Evolutionary conservation across 768 basidiomycete genomes (phyloP).

Genomic region (Naganishia randhawae): DNA sequence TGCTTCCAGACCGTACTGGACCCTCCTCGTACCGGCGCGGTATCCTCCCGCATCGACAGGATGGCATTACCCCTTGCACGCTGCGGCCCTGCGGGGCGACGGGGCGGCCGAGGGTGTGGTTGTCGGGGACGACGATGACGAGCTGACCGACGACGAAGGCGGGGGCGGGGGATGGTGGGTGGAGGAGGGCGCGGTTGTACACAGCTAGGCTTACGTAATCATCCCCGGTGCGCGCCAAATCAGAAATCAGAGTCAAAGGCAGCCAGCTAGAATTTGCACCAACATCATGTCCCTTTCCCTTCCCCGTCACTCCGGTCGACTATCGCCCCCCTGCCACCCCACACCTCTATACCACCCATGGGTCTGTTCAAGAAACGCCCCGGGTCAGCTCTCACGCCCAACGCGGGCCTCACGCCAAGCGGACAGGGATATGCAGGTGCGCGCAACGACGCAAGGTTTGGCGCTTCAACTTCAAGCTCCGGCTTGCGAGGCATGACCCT

Average conservation of each 20-base stretch:
- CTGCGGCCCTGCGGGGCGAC: conserved; percentile 58
- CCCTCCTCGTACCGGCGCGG: conserved; percentile 76
- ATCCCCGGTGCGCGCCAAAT: neutral
- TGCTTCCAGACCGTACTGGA: conserved; percentile 63
- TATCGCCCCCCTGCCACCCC: neutral
- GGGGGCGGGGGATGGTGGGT: conserved; percentile 43
- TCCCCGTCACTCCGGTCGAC: neutral
- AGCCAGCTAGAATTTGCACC: neutral
- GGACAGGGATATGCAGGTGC: neutral
- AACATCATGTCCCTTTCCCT: neutral
- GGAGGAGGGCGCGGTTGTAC: conserved; percentile 1
- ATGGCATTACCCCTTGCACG: conserved; percentile 41
- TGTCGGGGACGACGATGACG: conserved; percentile 65
- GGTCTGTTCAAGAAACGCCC: conserved; percentile 6
- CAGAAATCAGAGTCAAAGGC: neutral
- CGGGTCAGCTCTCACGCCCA: neutral
- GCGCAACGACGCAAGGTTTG: neutral
- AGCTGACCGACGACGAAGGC: conserved; percentile 75
- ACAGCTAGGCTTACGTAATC: conserved; percentile 1
- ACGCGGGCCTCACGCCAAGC: neutral
- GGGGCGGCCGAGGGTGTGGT: conserved; percentile 60
- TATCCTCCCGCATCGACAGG: conserved; percentile 82
- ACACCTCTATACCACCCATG: neutral
- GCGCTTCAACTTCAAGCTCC: neutral
- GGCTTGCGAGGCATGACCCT: conserved; percentile 2